Conservation (phyloP, 352 stramenopile genomes). For the Phytophthora podocarpi region DNA sequence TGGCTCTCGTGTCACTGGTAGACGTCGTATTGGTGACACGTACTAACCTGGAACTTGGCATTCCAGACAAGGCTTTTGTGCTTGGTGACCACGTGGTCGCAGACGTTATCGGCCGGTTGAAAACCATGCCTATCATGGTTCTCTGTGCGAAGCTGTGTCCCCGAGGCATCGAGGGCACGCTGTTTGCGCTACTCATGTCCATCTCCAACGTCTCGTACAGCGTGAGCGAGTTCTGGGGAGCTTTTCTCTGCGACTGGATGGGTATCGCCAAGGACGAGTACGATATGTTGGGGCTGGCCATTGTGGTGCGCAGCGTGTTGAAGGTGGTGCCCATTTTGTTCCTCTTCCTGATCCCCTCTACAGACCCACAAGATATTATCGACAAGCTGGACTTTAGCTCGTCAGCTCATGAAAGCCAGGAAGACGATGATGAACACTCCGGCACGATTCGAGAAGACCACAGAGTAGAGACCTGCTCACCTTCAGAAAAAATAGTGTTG, state of each 20-base stretch:
- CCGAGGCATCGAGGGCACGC: constrained; percentile 94
- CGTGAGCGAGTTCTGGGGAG: constrained; percentile 93
- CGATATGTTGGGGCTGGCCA: constrained; percentile 90
- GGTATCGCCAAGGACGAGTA: constrained; percentile 92
- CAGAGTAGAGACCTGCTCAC: constrained; percentile 39
- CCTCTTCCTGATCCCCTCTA: constrained; percentile 78
- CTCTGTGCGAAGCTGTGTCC: constrained; percentile 95
- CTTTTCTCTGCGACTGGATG: constrained; percentile 88
- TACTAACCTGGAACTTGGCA: constrained; percentile 91
- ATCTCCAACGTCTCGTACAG: constrained; percentile 96
- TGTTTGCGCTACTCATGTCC: constrained; percentile 98
- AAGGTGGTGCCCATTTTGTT: constrained; percentile 93
- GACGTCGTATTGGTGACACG: constrained; percentile 93
- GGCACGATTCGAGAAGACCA: constrained; percentile 55
- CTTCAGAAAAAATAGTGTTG: constrained; percentile 30
- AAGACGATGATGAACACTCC: constrained; percentile 29
- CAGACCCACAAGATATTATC: constrained; percentile 77
- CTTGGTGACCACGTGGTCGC: constrained; percentile 94
- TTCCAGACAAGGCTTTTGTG: constrained; percentile 96
- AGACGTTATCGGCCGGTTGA: constrained; percentile 81
- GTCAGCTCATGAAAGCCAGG: constrained; percentile 1
- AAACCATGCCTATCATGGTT: constrained; percentile 95
- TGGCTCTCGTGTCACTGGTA: constrained; percentile 72
- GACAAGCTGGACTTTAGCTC: constrained; percentile 66
- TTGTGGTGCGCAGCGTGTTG: constrained; percentile 90